Conservation (phyloP, 1,284 basidiomycete species). For the Mycosarcoma maydis region DNA sequence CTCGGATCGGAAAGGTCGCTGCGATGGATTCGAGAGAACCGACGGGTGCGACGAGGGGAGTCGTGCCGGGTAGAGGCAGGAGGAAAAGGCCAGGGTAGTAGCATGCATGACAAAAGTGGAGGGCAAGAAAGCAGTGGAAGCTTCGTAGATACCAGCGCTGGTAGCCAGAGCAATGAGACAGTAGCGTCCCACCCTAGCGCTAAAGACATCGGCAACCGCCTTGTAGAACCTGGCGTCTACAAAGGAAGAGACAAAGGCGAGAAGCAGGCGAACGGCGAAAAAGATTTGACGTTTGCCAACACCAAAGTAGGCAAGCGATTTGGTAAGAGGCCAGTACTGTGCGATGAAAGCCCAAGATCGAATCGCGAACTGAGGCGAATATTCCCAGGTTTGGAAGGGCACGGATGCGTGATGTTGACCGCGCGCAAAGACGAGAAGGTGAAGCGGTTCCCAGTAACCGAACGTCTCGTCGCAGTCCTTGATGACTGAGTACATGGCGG, state of each 20-base stretch:
- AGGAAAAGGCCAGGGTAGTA: slow-evolving; percentile 82
- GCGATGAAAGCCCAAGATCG: slow-evolving; percentile 91
- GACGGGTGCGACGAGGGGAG: slow-evolving; percentile 24
- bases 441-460: slow-evolving; percentile 98
- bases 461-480: slow-evolving; percentile 93
- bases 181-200: slow-evolving; percentile 89
- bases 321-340: slow-evolving; percentile 68
- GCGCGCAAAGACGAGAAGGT: slow-evolving; percentile 74
- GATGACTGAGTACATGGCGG: slow-evolving; percentile 94
- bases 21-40: slow-evolving; percentile 29
- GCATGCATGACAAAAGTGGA: slow-evolving; percentile 96
- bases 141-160: slow-evolving; percentile 93
- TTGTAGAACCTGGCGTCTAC: slow-evolving; percentile 88
- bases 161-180: slow-evolving; percentile 83
- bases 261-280: slow-evolving; percentile 83
- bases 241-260: slow-evolving; percentile 79
- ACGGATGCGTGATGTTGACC: slow-evolving; percentile 8
- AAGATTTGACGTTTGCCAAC: slow-evolving; percentile 78
- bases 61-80: slow-evolving; percentile 76
- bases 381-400: slow-evolving; percentile 97
- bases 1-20: slow-evolving; percentile 28
- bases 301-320: slow-evolving; percentile 21
- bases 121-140: slow-evolving; percentile 75
- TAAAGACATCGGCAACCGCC: slow-evolving; percentile 81
- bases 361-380: slow-evolving; percentile 87